These are phyloP conservation scores for Cercospora sp. DNA, from an alignment of 2,329 filamentous ascomycete genomes.

Conservation along the genomic window DNA sequence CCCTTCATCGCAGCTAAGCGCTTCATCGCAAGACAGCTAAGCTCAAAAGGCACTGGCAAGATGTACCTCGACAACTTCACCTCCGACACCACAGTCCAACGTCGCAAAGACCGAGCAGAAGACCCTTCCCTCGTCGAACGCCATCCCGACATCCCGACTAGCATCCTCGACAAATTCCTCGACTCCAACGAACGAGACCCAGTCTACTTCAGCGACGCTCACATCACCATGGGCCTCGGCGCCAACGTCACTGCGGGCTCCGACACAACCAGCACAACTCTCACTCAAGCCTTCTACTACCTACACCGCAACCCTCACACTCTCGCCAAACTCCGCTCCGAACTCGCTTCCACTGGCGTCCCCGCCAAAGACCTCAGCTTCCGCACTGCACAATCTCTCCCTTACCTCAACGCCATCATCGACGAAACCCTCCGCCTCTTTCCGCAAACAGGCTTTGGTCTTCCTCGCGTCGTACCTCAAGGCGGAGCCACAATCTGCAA, in stretches of 20 bases:
- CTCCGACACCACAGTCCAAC: conserved; percentile 8
- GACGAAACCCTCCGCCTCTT: conserved; percentile 30
- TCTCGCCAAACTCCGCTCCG: conserved; percentile 27
- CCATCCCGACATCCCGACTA: neutral
- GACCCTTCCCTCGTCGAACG: neutral
- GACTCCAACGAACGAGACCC: conserved; percentile 41
- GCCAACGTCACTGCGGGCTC: conserved; percentile 30
- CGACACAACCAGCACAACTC: conserved; percentile 39
- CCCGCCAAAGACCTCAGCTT: neutral
- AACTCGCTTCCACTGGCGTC: conserved; percentile 9
- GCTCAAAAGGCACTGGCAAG: conserved; percentile 15
- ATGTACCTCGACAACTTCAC: conserved; percentile 21
- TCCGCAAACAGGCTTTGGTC: conserved; percentile 22
- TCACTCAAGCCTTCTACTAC: conserved; percentile 38
- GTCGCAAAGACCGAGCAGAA: conserved; percentile 11
- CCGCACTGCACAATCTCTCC: conserved; percentile 7
- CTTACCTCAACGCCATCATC: conserved; percentile 18
- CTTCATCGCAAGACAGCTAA: neutral
- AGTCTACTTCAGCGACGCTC: conserved; percentile 39
- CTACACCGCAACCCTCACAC: conserved; percentile 31
- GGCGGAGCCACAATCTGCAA: conserved; percentile 24
- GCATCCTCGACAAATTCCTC: conserved; percentile 42
- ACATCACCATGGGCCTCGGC: conserved; percentile 38
- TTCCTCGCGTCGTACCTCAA: conserved; percentile 17
- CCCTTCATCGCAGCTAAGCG: conserved; percentile 1